Conservation (phyloP, 78 protist genomes). For the Dictyostelium discoideum region DNA sequence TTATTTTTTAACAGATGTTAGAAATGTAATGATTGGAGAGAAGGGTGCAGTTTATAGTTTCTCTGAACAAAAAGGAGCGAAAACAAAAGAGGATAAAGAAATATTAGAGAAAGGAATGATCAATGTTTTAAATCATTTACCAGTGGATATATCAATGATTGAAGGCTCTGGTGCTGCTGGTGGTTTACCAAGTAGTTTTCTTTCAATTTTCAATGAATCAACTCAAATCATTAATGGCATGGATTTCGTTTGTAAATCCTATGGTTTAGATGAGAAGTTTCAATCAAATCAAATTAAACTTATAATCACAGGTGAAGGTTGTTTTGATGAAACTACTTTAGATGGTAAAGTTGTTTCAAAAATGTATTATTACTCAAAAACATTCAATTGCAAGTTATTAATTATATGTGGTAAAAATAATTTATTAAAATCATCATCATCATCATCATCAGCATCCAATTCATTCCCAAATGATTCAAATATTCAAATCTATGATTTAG, state of each 20-base stretch:
- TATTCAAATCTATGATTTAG: conserved; percentile 15
- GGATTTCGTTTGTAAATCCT: conserved; percentile 19
- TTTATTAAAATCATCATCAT: background rate
- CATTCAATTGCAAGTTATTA: background rate
- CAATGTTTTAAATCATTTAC: conserved; percentile 14
- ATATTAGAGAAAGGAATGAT: conserved; percentile 77
- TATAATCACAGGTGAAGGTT: conserved; percentile 79
- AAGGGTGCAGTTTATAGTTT: conserved; percentile 80
- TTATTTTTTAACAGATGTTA: conserved; percentile 75
- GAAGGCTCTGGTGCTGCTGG: conserved; percentile 88
- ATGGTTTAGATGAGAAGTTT: background rate
- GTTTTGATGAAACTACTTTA: conserved; percentile 34
- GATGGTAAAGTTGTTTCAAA: conserved; percentile 37
- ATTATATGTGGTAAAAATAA: conserved; percentile 64
- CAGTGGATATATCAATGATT: conserved; percentile 12
- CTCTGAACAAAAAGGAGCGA: conserved; percentile 86
- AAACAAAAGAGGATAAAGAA: conserved; percentile 3
- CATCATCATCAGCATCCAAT: background rate
- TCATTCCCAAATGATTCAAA: background rate
- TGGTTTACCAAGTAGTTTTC: conserved; percentile 74
- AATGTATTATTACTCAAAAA: background rate
- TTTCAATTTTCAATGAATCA: background rate
- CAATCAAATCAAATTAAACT: background rate
- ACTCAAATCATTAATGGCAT: conserved; percentile 35
- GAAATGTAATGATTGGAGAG: conserved; percentile 51